Base-by-base conservation (phyloP, 1,284 basidiomycete species). In the Ustilago esculenta region DNA sequence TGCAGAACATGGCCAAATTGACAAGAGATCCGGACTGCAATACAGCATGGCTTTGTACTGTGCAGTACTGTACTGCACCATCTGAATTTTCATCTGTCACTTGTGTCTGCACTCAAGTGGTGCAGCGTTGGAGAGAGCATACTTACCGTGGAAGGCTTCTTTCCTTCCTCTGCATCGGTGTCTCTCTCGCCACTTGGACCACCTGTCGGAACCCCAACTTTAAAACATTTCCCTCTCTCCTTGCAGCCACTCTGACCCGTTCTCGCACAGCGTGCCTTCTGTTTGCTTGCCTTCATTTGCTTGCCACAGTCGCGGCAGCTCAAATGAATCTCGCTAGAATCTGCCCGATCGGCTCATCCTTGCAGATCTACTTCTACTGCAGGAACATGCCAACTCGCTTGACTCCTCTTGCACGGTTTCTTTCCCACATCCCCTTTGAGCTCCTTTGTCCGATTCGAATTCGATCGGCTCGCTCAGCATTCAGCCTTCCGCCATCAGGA, bases 111-210 rank as follows among this genome's bases (percentile, higher is more conserved):
- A n/a, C n/a, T n/a, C n/a, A n/a, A n/a, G n/a, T n/a, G n/a, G n/a
- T n/a, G n/a, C n/a, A n/a, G n/a, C n/a, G n/a, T n/a, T n/a, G n/a
- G n/a, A n/a, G n/a, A n/a, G n/a, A n/a, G n/a, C n/a, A n/a, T n/a
- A n/a, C n/a, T n/a, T n/a, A n/a, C n/a, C n/a, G n/a, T n/a, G n/a
- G n/a, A 29, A 29, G 27, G 12, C 51, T 53, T 53, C 43, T 53
- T 53, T 53, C 27, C 51, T 53, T 53, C 51, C 27, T 14, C 33
- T 40, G 51, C 43, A 53, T 44, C 42, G 15, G 27, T 21, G 15
- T 27, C 24, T 24, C 47, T 29, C 32, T 17, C 24, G 23, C 47
- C 15, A 9, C 39, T 10, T 17, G 25, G 17, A 9, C 41, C 5
- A 12, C 27, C 18, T 21, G 27, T 44, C 51, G 51, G 35, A 53